Evolutionary conservation across 1,139 yeast species (phyloP).

Genomic region (Lodderomyces theae): DNA sequence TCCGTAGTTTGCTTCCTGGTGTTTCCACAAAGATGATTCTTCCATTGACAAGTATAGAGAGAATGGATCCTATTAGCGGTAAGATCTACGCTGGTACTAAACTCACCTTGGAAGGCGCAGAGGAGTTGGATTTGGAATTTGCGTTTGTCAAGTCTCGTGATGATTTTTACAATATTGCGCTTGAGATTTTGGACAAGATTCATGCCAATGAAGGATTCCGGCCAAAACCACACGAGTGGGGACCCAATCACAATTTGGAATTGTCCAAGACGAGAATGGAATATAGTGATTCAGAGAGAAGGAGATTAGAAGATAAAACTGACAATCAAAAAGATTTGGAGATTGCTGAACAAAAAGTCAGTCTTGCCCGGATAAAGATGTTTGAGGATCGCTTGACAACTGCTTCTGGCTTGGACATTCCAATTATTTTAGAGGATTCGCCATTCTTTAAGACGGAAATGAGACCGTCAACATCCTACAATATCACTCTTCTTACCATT

Average conservation of each 20-base stretch:
- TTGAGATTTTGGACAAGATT: constrained; percentile 47
- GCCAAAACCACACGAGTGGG: constrained; percentile 32
- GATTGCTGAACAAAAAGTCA: constrained; percentile 27
- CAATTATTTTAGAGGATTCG: constrained; percentile 63
- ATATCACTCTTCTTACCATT: constrained; percentile 75
- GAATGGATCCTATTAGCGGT: constrained; percentile 46
- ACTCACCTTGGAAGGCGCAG: constrained; percentile 67
- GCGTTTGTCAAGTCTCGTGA: constrained; percentile 64
- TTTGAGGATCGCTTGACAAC: constrained; percentile 60
- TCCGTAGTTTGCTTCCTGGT: constrained; percentile 78
- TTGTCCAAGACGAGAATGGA: constrained; percentile 17
- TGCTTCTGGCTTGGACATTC: constrained; percentile 63
- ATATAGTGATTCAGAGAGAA: constrained; percentile 13
- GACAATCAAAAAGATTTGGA: constrained; percentile 7
- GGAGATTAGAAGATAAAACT: constrained; percentile 6
- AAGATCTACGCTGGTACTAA: constrained; percentile 61
- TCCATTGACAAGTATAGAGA: constrained; percentile 71
- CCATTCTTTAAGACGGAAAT: constrained; percentile 54
- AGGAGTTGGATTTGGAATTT: constrained; percentile 75
- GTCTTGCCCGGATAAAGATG: constrained; percentile 54
- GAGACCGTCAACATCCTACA: constrained; percentile 51
- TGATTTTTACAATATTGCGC: constrained; percentile 61
- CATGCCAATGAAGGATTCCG: constrained; percentile 28
- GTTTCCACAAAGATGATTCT: constrained; percentile 78
- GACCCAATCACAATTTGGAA: constrained; percentile 21